Evolutionary conservation across 805 yeast species (phyloP).

Genomic region (Phaffomyces opuntiae): DNA sequence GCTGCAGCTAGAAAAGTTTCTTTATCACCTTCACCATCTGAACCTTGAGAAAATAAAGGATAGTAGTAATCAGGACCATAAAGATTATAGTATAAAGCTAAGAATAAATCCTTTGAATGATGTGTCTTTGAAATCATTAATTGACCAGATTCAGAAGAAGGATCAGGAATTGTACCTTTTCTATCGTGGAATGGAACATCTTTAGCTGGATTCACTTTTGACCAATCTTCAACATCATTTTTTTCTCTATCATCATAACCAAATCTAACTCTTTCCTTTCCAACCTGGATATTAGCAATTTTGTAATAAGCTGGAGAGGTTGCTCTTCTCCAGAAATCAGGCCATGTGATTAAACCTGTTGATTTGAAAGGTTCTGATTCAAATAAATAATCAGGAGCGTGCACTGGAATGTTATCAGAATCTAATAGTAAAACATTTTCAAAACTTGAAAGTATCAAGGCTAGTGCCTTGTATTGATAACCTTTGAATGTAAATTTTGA

Average conservation of each 20-base stretch:
- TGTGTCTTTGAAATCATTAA: constrained; percentile 47
- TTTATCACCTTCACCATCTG: constrained; percentile 51
- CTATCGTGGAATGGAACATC: constrained; percentile 51
- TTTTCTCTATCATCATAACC: constrained; percentile 33
- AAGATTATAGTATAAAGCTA: constrained; percentile 53
- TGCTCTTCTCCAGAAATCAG: constrained; percentile 84
- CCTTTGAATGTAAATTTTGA: constrained; percentile 46
- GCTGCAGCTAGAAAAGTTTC: constrained; percentile 57
- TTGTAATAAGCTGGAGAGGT: constrained; percentile 68
- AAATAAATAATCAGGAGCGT: constrained; percentile 56
- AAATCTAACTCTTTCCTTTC: constrained; percentile 32
- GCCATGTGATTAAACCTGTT: constrained; percentile 60
- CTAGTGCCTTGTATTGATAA: constrained; percentile 62
- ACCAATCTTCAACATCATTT: constrained; percentile 14
- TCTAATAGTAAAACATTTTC: constrained; percentile 69
- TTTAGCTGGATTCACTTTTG: neutral
- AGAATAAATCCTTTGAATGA: constrained; percentile 46
- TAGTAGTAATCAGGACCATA: constrained; percentile 56
- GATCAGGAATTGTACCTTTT: constrained; percentile 53
- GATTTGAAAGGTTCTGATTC: constrained; percentile 45
- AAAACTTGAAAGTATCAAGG: constrained; percentile 64
- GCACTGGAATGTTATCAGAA: constrained; percentile 65
- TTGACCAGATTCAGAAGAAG: constrained; percentile 62
- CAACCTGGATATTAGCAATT: constrained; percentile 50
- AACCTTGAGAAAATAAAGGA: constrained; percentile 49